phyloP scores from a whole-genome alignment of 2,329 filamentous ascomycete species.

The Lizonia empirigonia region DNA sequence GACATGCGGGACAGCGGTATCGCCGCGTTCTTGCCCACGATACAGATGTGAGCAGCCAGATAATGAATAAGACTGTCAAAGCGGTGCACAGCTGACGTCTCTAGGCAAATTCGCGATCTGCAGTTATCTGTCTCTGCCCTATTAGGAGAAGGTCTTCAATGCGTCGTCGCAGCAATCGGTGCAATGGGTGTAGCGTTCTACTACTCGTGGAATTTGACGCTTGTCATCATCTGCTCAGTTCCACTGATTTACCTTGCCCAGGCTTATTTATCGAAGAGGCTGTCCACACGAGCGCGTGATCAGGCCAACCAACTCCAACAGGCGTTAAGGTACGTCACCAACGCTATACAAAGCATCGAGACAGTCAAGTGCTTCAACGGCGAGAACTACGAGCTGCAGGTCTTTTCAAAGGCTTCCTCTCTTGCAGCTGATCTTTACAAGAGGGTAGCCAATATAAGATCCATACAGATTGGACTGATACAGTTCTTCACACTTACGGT shows the following conservation, averaged over 20 bases:
- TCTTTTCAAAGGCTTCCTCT: slow-evolving; percentile 65
- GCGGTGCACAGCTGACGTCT: slow-evolving; percentile 17
- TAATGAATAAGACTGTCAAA: neutral
- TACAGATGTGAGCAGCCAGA: slow-evolving; percentile 69
- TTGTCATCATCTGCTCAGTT: slow-evolving; percentile 75
- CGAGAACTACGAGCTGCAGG: slow-evolving; percentile 69
- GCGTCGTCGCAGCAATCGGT: slow-evolving; percentile 66
- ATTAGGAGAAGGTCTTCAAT: slow-evolving; percentile 71
- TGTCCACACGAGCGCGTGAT: slow-evolving; percentile 69
- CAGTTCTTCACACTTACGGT: slow-evolving; percentile 76
- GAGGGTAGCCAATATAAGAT: slow-evolving; percentile 70
- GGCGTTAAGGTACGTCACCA: slow-evolving; percentile 74
- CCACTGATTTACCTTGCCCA: slow-evolving; percentile 70
- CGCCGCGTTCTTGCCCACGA: slow-evolving; percentile 69
- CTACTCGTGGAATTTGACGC: slow-evolving; percentile 81
- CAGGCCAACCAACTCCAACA: slow-evolving; percentile 71
- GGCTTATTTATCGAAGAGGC: slow-evolving; percentile 62
- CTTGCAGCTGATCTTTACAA: slow-evolving; percentile 68
- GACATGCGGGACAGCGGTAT: slow-evolving; percentile 74
- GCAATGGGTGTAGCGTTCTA: slow-evolving; percentile 75
- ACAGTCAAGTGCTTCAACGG: slow-evolving; percentile 87
- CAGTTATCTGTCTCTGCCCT: slow-evolving; percentile 81
- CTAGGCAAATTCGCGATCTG: slow-evolving; percentile 81
- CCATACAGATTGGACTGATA: slow-evolving; percentile 73
- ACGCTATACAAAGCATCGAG: slow-evolving; percentile 75